phyloP scores from a whole-genome alignment of 2,329 filamentous ascomycete species.

The Aureobasidium uvarum region DNA sequence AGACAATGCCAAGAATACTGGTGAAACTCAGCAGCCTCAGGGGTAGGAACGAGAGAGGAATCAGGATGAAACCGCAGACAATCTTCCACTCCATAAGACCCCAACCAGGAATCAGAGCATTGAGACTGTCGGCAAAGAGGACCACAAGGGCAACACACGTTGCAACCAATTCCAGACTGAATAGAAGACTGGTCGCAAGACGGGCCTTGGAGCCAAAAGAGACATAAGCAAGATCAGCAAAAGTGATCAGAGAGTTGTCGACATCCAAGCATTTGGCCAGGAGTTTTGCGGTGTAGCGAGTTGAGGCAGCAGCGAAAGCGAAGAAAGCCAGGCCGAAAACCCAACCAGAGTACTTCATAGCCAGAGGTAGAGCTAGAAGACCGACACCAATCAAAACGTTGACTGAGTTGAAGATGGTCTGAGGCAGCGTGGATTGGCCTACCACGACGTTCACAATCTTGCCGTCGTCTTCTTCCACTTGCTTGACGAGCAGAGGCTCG shows the following conservation, averaged over 20 bases:
- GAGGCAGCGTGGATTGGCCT: slow-evolving; percentile 90
- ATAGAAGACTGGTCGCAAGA: slow-evolving; percentile 77
- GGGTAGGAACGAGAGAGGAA: slow-evolving; percentile 82
- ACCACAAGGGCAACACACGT: slow-evolving; percentile 87
- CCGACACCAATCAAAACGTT: slow-evolving; percentile 91
- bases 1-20: slow-evolving; percentile 88
- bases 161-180: slow-evolving; percentile 81
- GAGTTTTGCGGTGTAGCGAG: slow-evolving; percentile 80
- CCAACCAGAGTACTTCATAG: slow-evolving; percentile 85
- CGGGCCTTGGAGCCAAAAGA: slow-evolving; percentile 83
- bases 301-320: slow-evolving; percentile 69
- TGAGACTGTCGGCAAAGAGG: slow-evolving; percentile 90
- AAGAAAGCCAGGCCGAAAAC: slow-evolving; percentile 75
- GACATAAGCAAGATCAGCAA: slow-evolving; percentile 88
- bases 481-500: slow-evolving; percentile 82
- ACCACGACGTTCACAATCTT: slow-evolving; percentile 80
- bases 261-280: slow-evolving; percentile 86
- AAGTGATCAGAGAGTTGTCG: slow-evolving; percentile 82
- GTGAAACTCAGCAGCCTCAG: slow-evolving; percentile 83
- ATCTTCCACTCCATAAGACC: slow-evolving; percentile 77
- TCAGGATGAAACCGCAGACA: slow-evolving; percentile 71
- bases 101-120: slow-evolving; percentile 70
- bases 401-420: slow-evolving; percentile 95
- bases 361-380: slow-evolving; percentile 82
- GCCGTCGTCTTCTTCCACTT: slow-evolving; percentile 80